Percentiles rank a stretch among this genome's conserved stretches.
These are phyloP conservation scores for Metschnikowia cerradonensis DNA, from an alignment of 805 yeast genomes.

Conservation along the genomic window DNA sequence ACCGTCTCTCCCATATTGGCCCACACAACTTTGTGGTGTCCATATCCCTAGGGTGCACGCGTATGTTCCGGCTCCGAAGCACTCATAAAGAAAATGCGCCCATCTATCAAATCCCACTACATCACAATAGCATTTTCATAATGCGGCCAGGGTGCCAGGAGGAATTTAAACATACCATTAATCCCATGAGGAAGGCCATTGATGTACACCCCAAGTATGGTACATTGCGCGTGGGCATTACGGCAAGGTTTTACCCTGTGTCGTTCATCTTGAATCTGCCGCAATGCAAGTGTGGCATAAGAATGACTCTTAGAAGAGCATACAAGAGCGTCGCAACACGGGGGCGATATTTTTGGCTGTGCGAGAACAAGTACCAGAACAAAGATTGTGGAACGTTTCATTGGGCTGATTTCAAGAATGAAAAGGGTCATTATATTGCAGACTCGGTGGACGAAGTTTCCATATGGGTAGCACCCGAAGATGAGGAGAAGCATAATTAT, in stretches of 20 bases:
- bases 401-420: conserved; percentile 45
- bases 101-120: conserved; percentile 53
- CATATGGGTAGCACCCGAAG: conserved; percentile 46
- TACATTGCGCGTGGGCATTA: conserved; percentile 53
- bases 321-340: conserved; percentile 41
- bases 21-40: conserved; percentile 69
- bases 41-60: conserved; percentile 61
- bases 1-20: conserved; percentile 66
- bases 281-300: conserved; percentile 43
- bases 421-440: conserved; percentile 30
- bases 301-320: conserved; percentile 57
- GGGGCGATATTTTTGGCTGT: conserved; percentile 66
- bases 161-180: conserved; percentile 63
- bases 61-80: conserved; percentile 60
- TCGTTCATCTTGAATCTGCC: conserved; percentile 36
- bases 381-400: conserved; percentile 47
- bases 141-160: conserved; percentile 85
- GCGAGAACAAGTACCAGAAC: conserved; percentile 44
- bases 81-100: conserved; percentile 28
- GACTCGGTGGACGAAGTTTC: conserved; percentile 32
- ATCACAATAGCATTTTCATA: conserved; percentile 64
- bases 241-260: conserved; percentile 54
- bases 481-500: conserved; percentile 17
- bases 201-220: conserved; percentile 49
- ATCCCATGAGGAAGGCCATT: conserved; percentile 38